Conservation (phyloP, 345 rosid genomes). For the Viola odorata region DNA sequence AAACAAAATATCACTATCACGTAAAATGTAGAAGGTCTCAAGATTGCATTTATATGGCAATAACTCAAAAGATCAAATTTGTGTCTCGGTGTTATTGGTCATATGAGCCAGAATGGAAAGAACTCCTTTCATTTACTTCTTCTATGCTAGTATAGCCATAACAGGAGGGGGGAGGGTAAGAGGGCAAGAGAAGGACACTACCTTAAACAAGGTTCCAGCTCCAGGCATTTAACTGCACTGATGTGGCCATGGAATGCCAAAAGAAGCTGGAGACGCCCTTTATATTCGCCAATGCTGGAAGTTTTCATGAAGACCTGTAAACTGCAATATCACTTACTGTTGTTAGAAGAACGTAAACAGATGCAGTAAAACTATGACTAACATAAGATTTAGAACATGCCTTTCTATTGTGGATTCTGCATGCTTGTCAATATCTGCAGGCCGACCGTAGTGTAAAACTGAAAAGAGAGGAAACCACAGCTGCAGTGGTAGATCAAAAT, state of each 20-base stretch:
- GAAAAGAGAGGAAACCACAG: conserved; percentile 93
- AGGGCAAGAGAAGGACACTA: conserved; percentile 15
- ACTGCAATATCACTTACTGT: conserved; percentile 42
- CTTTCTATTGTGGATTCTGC: conserved; percentile 56
- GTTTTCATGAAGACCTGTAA: conserved; percentile 79
- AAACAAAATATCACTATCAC: too few species aligned
- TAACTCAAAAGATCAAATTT: too few species aligned
- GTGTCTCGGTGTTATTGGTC: too few species aligned
- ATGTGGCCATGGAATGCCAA: conserved; percentile 78
- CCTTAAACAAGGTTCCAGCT: conserved; percentile 49
- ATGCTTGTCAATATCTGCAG: conserved; percentile 38
- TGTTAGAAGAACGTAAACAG: conserved; percentile 5
- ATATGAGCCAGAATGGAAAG: too few species aligned
- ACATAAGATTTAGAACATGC: conserved; percentile 23
- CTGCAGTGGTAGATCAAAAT: conserved; percentile 38
- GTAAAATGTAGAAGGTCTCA: too few species aligned
- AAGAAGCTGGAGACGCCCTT: conserved; percentile 79
- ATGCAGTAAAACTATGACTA: conserved; percentile 1
- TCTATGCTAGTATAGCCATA: too few species aligned
- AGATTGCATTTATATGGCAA: too few species aligned
- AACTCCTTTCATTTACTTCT: too few species aligned
- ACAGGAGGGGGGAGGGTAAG: too few species aligned
- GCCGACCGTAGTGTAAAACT: conserved; percentile 46
- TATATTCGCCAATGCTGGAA: conserved; percentile 84
- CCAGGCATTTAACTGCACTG: conserved; percentile 44